Evolutionary conservation across 169 alveolate genomes (phyloP).

Genomic region (Theileria parva): DNA sequence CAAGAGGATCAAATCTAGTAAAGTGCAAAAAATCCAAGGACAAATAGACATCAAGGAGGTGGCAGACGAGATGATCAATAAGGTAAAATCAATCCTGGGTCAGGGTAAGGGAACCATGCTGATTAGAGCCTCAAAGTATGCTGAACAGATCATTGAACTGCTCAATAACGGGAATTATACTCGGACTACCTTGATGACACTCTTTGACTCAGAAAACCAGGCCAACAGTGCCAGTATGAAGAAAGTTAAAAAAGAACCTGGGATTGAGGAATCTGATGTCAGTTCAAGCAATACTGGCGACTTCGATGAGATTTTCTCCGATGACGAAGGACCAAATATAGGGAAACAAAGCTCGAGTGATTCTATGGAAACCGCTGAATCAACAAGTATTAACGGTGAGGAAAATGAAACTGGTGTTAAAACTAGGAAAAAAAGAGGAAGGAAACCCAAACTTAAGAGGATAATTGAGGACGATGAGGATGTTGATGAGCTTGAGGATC

Average conservation of each 20-base stretch:
- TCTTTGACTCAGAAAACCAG: conserved; percentile 5
- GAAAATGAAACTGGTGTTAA: not conserved
- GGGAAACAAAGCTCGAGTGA: not conserved
- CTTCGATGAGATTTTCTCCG: not conserved
- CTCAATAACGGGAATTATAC: conserved; percentile 26
- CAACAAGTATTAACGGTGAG: not conserved
- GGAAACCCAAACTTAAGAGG: not conserved
- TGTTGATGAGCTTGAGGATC: not conserved
- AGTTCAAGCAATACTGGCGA: conserved; percentile 5
- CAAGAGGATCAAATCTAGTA: conserved; percentile 36
- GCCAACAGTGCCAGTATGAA: not conserved
- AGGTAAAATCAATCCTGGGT: conserved; percentile 36
- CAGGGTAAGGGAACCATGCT: conserved; percentile 49
- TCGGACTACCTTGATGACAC: not conserved
- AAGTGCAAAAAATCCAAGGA: conserved; percentile 13
- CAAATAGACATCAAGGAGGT: conserved; percentile 28
- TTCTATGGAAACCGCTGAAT: not conserved
- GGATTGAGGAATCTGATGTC: not conserved
- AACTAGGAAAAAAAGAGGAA: not conserved
- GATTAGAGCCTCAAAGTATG: conserved; percentile 21
- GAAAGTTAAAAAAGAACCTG: not conserved
- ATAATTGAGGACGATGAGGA: not conserved
- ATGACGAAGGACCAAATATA: not conserved
- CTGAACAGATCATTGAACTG: conserved; percentile 36
- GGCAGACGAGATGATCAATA: conserved; percentile 43